A percentile compares a stretch with the other conserved stretches of the same genome.
These are phyloP conservation scores for Mortierella sp. DNA, from an alignment of 371 early-diverging fungal genomes.

Conservation along the genomic window DNA sequence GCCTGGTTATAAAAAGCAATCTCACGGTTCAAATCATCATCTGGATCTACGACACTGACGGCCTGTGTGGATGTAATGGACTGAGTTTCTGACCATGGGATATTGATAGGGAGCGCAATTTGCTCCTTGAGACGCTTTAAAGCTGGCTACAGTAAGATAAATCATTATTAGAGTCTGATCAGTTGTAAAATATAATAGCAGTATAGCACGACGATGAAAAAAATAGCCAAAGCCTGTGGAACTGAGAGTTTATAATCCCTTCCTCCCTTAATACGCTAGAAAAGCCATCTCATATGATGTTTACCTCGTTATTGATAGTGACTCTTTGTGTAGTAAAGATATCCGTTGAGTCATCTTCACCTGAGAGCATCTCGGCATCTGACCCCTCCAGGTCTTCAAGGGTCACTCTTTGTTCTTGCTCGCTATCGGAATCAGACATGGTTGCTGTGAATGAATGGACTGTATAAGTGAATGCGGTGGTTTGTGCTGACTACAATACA, in stretches of 20 bases:
- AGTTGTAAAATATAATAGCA: too few relatives aligned
- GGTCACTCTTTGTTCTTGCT: slow-evolving; percentile 41
- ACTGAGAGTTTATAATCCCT: too few relatives aligned
- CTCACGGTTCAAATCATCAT: slow-evolving; percentile 92
- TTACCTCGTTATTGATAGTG: slow-evolving; percentile 79
- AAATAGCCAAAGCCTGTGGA: too few relatives aligned
- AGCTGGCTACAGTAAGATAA: slow-evolving; percentile 60
- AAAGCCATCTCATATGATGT: too few relatives aligned
- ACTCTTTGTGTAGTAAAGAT: slow-evolving; percentile 73
- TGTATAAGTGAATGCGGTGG: too few relatives aligned
- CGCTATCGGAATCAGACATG: slow-evolving; percentile 54
- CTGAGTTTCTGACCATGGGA: slow-evolving; percentile 88
- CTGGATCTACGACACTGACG: slow-evolving; percentile 70
- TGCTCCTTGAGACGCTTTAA: slow-evolving; percentile 70
- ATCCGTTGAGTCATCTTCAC: slow-evolving; percentile 59
- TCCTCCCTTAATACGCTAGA: too few relatives aligned
- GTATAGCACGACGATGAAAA: too few relatives aligned
- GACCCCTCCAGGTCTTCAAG: slow-evolving; percentile 55
- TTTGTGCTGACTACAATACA: not conserved
- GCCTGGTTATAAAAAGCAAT: slow-evolving; percentile 92
- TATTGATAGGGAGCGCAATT: slow-evolving; percentile 70
- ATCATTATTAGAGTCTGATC: too few relatives aligned
- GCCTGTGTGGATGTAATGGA: slow-evolving; percentile 76
- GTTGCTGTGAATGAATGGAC: not conserved
- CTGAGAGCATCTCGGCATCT: slow-evolving; percentile 53